phyloP scores from a whole-genome alignment of 257 asterid species.

The Solanum piurae region DNA sequence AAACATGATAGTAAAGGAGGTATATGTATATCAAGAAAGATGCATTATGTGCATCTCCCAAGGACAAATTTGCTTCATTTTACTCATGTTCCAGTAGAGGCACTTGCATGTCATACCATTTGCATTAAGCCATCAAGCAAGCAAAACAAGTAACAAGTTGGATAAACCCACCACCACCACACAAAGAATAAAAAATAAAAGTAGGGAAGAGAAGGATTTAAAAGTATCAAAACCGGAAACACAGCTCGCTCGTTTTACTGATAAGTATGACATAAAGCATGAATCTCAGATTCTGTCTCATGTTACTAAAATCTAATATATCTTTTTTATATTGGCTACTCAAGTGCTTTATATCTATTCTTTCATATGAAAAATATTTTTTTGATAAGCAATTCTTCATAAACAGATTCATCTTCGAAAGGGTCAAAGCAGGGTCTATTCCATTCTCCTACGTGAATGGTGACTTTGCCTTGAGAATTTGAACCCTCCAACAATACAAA shows the following conservation, averaged over 20 bases:
- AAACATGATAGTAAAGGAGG: neutral
- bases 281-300: neutral
- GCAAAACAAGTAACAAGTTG: neutral
- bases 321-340: neutral
- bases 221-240: neutral
- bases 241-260: neutral
- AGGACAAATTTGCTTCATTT: neutral
- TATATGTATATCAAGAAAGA: neutral
- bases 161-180: neutral
- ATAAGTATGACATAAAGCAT: neutral
- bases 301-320: neutral
- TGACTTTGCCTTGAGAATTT: neutral
- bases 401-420: neutral
- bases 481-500: neutral
- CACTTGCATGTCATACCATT: neutral
- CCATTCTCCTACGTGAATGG: neutral
- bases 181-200: neutral
- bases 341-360: neutral
- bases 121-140: neutral
- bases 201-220: neutral
- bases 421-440: neutral
- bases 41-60: neutral
- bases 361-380: neutral
- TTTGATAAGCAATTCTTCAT: neutral
- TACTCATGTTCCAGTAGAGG: neutral